These are phyloP conservation scores for Fomitopsis pulvina DNA, from an alignment of 768 basidiomycete species.

Conservation along the genomic window DNA sequence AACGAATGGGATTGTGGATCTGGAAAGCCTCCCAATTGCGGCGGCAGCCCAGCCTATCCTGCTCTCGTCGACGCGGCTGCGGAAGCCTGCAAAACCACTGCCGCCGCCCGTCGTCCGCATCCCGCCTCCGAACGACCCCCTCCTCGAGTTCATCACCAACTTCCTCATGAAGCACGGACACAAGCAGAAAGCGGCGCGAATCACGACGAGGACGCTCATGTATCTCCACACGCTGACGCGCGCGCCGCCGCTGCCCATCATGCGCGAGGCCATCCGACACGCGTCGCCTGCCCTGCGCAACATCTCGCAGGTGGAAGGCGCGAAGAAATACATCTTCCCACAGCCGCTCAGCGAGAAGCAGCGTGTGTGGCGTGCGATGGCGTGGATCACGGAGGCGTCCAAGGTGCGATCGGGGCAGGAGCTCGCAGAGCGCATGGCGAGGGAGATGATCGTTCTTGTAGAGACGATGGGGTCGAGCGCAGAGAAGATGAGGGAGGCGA, in stretches of 20 bases:
- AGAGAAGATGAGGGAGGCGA: not conserved
- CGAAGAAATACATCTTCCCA: slow-evolving; percentile 63
- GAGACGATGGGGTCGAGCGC: slow-evolving; percentile 52
- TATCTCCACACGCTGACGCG: slow-evolving; percentile 71
- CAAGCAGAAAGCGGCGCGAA: slow-evolving; percentile 65
- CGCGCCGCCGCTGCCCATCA: slow-evolving; percentile 71
- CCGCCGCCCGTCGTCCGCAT: slow-evolving; percentile 35
- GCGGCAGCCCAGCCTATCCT: not conserved
- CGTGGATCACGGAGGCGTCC: slow-evolving; percentile 64
- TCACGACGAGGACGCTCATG: slow-evolving; percentile 54
- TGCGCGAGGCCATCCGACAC: slow-evolving; percentile 62
- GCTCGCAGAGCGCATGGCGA: slow-evolving; percentile 65
- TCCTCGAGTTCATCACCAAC: slow-evolving; percentile 62
- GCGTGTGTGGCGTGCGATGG: slow-evolving; percentile 60
- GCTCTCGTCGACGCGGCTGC: not conserved
- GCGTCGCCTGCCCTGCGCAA: slow-evolving; percentile 68
- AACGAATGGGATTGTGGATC: not conserved
- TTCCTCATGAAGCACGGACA: slow-evolving; percentile 59
- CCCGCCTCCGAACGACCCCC: slow-evolving; percentile 70
- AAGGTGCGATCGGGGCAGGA: slow-evolving; percentile 49
- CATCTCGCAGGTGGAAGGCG: slow-evolving; percentile 47
- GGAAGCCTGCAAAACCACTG: not conserved
- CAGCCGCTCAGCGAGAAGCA: slow-evolving; percentile 76
- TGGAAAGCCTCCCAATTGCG: not conserved
- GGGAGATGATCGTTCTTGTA: slow-evolving; percentile 70